Base-by-base conservation (phyloP, 495 filamentous ascomycete genomes). In the Lasiosphaeria ovina region DNA sequence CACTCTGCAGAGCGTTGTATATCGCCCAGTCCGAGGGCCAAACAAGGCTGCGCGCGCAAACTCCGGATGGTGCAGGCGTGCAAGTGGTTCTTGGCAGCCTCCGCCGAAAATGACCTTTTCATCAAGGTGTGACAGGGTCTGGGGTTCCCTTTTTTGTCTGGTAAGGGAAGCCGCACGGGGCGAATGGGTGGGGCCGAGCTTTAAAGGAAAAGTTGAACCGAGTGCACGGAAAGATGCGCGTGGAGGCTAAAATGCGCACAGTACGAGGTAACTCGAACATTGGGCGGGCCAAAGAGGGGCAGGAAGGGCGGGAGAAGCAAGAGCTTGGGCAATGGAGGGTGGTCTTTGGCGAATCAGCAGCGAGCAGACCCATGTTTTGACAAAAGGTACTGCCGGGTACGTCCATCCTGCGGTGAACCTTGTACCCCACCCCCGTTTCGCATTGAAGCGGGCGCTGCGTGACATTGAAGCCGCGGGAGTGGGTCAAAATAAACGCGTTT, bases 341-440 rank as follows among this genome's bases (percentile, higher is more conserved):
- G 44, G 8, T n/a, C 44, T n/a, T 24, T 24, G 16, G 8, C 44
- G 16, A 47, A 47, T 14, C 44, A 47, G 11, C 12, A n/a, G 5
- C 12, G 6, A 9, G 44, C 44, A 47, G 44, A 47, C 44, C 12
- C 8, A 11, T 47, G 44, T n/a, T n/a, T 14, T 5, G 44, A 11
- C 12, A 3, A 42, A 42, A 47, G 16, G 44, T 4, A 14, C 12
- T n/a, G 12, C 12, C 11, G 12, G 44, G 35, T 54, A 55, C 10
- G 36, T 45, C 44, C 54, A 56, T 56, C 51, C 8, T 45, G 6
- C 17, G 12, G 10, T 32, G 49, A 32, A 51, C 49, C 58, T 54
- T 54, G 48, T 40, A 62, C 59, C 60, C 59, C 60, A 52, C 53
- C 60, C 54, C 63, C 63, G 60, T 62, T 66, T 66, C 54, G 60